A percentile compares a stretch with the other conserved stretches of the same genome.
Evolutionary conservation across 1,284 basidiomycete genomes (phyloP).

Genomic region (Naganishia cerealis): DNA sequence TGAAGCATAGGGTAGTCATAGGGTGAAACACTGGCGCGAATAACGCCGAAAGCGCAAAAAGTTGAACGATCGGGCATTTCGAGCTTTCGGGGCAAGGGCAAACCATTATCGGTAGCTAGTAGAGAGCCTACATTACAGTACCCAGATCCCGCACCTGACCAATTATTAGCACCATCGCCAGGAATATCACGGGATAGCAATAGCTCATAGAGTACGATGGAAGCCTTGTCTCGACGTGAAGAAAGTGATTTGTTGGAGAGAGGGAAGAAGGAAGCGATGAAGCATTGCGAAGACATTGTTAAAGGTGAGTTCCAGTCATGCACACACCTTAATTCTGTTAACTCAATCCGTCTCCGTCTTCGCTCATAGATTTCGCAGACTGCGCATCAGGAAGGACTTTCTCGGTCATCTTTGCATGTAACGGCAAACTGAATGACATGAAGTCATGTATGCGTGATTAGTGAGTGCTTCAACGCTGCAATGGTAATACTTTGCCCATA

Average conservation of each 20-base stretch:
- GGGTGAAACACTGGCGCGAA: slow-evolving; percentile 22
- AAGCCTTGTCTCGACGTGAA: slow-evolving; percentile 81
- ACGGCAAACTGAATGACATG: slow-evolving; percentile 66
- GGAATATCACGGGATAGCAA: background rate
- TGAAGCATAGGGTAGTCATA: slow-evolving; percentile 1
- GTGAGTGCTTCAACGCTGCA: slow-evolving; percentile 57
- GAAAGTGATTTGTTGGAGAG: slow-evolving; percentile 78
- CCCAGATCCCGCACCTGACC: background rate
- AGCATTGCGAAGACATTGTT: slow-evolving; percentile 72
- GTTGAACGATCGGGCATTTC: slow-evolving; percentile 17
- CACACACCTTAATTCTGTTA: slow-evolving; percentile 11
- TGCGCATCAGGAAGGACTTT: slow-evolving; percentile 78
- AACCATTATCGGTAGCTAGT: background rate
- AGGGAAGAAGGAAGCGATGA: slow-evolving; percentile 75
- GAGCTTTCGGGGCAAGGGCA: slow-evolving; percentile 9
- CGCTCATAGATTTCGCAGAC: slow-evolving; percentile 69
- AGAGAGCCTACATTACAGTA: background rate
- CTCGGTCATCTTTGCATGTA: slow-evolving; percentile 80
- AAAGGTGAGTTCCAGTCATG: slow-evolving; percentile 60
- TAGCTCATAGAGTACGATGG: slow-evolving; percentile 58
- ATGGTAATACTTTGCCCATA: background rate
- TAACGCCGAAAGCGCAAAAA: slow-evolving; percentile 28
- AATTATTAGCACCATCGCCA: background rate
- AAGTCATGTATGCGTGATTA: slow-evolving; percentile 79
- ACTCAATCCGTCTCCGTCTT: background rate